phyloP scores from a whole-genome alignment of 352 stramenopile species.

The Phytophthora cryptogea region DNA sequence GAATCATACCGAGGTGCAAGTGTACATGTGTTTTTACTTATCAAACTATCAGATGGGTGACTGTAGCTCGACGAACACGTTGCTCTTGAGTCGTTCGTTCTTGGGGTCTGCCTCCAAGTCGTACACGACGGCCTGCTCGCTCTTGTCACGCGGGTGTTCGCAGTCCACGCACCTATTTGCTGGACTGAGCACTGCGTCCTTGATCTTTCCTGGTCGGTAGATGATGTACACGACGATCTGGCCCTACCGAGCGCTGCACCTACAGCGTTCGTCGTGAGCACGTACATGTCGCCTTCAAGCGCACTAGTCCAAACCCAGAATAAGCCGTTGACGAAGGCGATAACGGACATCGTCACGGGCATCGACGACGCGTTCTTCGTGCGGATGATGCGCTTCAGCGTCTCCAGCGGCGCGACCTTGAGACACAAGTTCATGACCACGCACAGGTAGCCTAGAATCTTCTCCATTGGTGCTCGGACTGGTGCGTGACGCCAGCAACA shows the following conservation, averaged over 20 bases:
- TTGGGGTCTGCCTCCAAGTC: conserved; percentile 10
- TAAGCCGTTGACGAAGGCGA: conserved; percentile 30
- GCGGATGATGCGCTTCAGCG: conserved; percentile 30
- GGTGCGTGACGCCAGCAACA: conserved; percentile 17
- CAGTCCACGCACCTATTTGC: neutral
- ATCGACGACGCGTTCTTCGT: conserved; percentile 38
- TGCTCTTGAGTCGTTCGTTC: conserved; percentile 3
- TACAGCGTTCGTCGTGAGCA: conserved; percentile 31
- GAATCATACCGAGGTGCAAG: no score
- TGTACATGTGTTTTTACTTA: neutral
- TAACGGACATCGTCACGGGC: conserved; percentile 31
- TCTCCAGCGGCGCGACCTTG: conserved; percentile 32
- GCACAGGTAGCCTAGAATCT: conserved; percentile 29
- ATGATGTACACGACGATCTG: conserved; percentile 34
- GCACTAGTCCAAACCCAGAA: conserved; percentile 32
- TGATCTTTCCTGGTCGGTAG: conserved; percentile 25
- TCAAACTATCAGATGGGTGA: conserved; percentile 6
- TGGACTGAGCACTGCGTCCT: conserved; percentile 1
- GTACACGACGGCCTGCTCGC: conserved; percentile 26
- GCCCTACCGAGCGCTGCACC: conserved; percentile 14
- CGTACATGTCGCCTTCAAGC: conserved; percentile 33
- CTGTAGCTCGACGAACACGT: conserved; percentile 11
- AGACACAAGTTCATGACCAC: conserved; percentile 33
- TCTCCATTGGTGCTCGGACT: conserved; percentile 32
- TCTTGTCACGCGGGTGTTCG: conserved; percentile 10